Evolutionary conservation across 1,139 yeast species (phyloP).

Genomic region (Candida sanyaensis): DNA sequence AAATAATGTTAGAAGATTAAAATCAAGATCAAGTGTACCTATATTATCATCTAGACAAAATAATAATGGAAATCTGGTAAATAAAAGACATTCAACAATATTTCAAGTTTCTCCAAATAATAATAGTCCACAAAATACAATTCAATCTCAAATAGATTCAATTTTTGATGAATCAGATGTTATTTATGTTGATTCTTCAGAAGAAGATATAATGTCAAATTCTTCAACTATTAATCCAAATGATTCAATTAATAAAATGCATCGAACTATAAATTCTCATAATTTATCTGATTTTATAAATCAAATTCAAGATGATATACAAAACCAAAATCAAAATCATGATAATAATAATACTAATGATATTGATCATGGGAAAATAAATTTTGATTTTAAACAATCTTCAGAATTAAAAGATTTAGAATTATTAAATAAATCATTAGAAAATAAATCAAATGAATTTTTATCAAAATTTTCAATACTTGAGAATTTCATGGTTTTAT

Average conservation of each 20-base stretch:
- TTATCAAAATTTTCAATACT: not conserved
- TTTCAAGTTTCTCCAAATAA: not conserved
- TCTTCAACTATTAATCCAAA: slow-evolving; percentile 1
- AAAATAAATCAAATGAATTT: slow-evolving; percentile 15
- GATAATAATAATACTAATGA: no score
- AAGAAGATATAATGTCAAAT: slow-evolving; percentile 14
- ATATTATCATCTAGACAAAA: slow-evolving; percentile 16
- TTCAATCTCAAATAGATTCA: slow-evolving; percentile 17
- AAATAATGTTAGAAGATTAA: slow-evolving; percentile 18
- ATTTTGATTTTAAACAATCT: slow-evolving; percentile 18
- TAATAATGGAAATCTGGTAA: not conserved
- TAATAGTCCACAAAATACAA: slow-evolving; percentile 7
- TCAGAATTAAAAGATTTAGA: slow-evolving; percentile 24
- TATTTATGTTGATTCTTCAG: slow-evolving; percentile 17
- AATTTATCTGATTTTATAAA: slow-evolving; percentile 25
- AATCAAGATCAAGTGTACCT: slow-evolving; percentile 27
- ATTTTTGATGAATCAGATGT: slow-evolving; percentile 25
- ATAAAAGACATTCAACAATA: slow-evolving; percentile 9
- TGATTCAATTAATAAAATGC: slow-evolving; percentile 14
- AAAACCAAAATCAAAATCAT: not conserved
- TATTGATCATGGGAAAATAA: slow-evolving; percentile 14
- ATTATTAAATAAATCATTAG: slow-evolving; percentile 15
- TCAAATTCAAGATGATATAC: slow-evolving; percentile 16
- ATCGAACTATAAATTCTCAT: slow-evolving; percentile 25
- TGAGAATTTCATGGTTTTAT: slow-evolving; percentile 3